phyloP scores from a whole-genome alignment of 352 stramenopile species.

The Globisporangium radiosum region DNA sequence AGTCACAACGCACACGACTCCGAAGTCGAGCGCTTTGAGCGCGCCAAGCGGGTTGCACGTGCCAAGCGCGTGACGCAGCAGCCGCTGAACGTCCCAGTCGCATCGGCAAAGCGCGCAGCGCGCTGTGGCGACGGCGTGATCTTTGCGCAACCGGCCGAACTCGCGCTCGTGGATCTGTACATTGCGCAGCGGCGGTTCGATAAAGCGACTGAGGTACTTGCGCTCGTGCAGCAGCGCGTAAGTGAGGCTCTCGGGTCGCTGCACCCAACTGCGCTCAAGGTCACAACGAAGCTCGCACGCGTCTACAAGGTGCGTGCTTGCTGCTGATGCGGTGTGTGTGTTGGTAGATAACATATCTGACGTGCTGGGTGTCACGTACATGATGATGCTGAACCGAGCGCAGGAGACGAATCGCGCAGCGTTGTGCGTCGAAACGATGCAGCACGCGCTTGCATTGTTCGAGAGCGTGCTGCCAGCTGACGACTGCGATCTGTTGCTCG shows the following conservation, averaged over 20 bases:
- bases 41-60: slow-evolving; percentile 29
- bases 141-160: slow-evolving; percentile 37
- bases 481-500: slow-evolving; percentile 36
- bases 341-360: background rate
- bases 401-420: slow-evolving; percentile 25
- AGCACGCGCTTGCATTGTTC: slow-evolving; percentile 27
- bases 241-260: slow-evolving; percentile 30
- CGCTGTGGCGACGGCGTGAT: slow-evolving; percentile 28
- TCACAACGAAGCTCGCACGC: slow-evolving; percentile 32
- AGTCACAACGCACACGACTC: slow-evolving; percentile 13
- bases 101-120: slow-evolving; percentile 35
- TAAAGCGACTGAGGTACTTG: slow-evolving; percentile 34
- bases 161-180: slow-evolving; percentile 51
- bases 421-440: slow-evolving; percentile 15
- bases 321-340: no score
- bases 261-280: slow-evolving; percentile 55
- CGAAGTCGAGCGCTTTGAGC: slow-evolving; percentile 44
- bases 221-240: slow-evolving; percentile 19
- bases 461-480: slow-evolving; percentile 29
- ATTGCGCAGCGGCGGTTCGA: slow-evolving; percentile 50
- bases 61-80: slow-evolving; percentile 53
- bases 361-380: no score
- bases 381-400: background rate
- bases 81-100: slow-evolving; percentile 46
- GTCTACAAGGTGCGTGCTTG: slow-evolving; percentile 18